Evolutionary conservation across 1,284 basidiomycete species (phyloP).

Genomic region (Peniophora sp.): DNA sequence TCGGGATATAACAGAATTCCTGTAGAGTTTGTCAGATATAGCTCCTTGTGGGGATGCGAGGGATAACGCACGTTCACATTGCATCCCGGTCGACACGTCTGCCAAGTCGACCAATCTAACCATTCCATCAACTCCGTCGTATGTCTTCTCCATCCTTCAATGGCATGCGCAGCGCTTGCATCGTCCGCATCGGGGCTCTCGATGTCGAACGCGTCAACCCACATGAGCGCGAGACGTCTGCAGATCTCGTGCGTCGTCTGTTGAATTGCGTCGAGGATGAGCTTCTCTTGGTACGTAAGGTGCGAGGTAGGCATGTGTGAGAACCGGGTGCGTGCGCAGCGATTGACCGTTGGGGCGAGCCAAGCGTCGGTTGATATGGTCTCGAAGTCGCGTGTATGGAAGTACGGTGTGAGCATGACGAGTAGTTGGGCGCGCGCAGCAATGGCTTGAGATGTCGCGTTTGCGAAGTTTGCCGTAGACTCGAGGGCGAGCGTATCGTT

Average conservation of each 20-base stretch:
- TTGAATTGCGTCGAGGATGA: constrained; percentile 25
- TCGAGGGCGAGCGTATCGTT: constrained; percentile 29
- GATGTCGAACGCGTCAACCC: constrained; percentile 26
- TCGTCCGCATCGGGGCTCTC: constrained; percentile 10
- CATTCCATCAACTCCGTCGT: constrained; percentile 28
- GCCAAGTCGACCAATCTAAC: constrained; percentile 40
- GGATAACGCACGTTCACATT: constrained; percentile 24
- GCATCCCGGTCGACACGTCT: constrained; percentile 34
- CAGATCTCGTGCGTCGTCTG: constrained; percentile 36
- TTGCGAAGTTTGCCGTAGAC: constrained; percentile 6
- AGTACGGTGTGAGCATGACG: constrained; percentile 30
- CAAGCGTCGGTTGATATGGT: constrained; percentile 14
- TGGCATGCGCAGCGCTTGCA: constrained; percentile 8
- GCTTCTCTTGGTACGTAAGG: constrained; percentile 26
- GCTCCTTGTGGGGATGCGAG: not conserved
- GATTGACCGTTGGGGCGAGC: constrained; percentile 22
- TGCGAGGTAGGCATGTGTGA: constrained; percentile 12
- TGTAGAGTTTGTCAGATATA: constrained; percentile 10
- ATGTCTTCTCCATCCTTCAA: constrained; percentile 21
- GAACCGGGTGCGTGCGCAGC: constrained; percentile 30
- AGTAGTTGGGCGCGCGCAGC: constrained; percentile 21
- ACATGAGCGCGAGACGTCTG: constrained; percentile 32
- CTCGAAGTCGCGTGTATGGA: constrained; percentile 8
- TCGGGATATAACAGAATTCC: constrained; percentile 40
- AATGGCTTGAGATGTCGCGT: constrained; percentile 8